Percentiles rank a stretch among this genome's conserved stretches.
phyloP scores from a whole-genome alignment of 495 filamentous ascomycete species.

The Aspergillus haitiensis region DNA sequence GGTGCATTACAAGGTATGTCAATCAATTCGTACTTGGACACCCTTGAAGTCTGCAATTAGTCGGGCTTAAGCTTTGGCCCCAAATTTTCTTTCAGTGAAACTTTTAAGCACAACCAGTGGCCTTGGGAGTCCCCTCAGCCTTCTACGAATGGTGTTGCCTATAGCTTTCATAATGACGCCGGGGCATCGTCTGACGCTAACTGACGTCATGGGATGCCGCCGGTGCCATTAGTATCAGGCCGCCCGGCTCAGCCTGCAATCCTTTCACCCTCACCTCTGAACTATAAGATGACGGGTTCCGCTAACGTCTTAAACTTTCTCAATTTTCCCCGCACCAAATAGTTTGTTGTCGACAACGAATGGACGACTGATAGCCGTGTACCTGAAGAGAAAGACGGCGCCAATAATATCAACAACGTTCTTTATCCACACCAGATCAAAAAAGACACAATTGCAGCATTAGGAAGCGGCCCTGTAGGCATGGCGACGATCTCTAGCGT shows the following conservation, averaged over 20 bases:
- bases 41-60: slow-evolving; percentile 9
- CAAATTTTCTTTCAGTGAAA: neutral
- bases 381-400: slow-evolving; percentile 74
- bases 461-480: slow-evolving; percentile 38
- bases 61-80: slow-evolving; percentile 3
- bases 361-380: slow-evolving; percentile 81
- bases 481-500: slow-evolving; percentile 61
- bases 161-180: slow-evolving; percentile 34
- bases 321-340: slow-evolving; percentile 13
- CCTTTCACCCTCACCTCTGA: slow-evolving; percentile 8
- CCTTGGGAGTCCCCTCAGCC: slow-evolving; percentile 11
- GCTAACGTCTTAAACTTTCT: slow-evolving; percentile 17
- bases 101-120: slow-evolving; percentile 5
- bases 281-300: slow-evolving; percentile 29
- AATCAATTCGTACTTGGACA: neutral
- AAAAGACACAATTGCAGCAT: slow-evolving; percentile 38
- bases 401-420: slow-evolving; percentile 86
- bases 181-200: slow-evolving; percentile 9
- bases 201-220: slow-evolving; percentile 39
- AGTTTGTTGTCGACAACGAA: slow-evolving; percentile 90
- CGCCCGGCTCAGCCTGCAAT: neutral
- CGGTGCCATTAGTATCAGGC: slow-evolving; percentile 9
- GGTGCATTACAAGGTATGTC: slow-evolving; percentile 77
- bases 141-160: neutral
- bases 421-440: slow-evolving; percentile 71